phyloP scores from a whole-genome alignment of 1,284 basidiomycete species.

The Ceratobasidium papillatum region DNA sequence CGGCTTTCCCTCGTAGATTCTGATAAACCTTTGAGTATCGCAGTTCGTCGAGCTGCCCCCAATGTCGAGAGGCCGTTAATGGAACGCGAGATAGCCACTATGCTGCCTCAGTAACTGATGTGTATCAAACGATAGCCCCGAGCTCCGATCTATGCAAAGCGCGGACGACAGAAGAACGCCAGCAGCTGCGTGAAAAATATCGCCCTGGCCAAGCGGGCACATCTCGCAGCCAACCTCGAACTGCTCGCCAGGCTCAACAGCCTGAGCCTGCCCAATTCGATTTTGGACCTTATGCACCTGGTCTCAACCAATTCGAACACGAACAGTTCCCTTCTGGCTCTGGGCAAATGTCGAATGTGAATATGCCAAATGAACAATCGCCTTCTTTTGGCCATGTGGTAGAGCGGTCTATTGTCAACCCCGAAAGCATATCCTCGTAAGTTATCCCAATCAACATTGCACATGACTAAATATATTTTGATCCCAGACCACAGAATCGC shows the following conservation, averaged over 20 bases:
- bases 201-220: background rate
- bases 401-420: constrained; percentile 5
- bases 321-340: background rate
- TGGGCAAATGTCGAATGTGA: background rate
- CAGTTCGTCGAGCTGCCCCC: constrained; percentile 26
- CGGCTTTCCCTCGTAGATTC: background rate
- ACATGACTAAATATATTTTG: background rate
- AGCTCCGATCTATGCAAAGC: constrained; percentile 18
- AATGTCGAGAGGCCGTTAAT: constrained; percentile 21
- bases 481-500: background rate
- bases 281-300: background rate
- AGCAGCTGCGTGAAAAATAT: constrained; percentile 10
- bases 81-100: constrained; percentile 32
- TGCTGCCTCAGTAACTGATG: constrained; percentile 15
- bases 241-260: background rate
- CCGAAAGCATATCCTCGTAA: background rate
- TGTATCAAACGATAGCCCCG: constrained; percentile 26
- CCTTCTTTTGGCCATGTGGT: background rate
- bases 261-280: background rate
- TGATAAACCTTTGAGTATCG: background rate
- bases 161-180: constrained; percentile 1
- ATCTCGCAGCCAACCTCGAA: background rate
- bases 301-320: background rate
- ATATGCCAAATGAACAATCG: background rate
- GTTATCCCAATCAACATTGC: background rate